These are phyloP conservation scores for Bonia amplexicaulis DNA, from an alignment of 176 grass and related monocot species.

Conservation along the genomic window DNA sequence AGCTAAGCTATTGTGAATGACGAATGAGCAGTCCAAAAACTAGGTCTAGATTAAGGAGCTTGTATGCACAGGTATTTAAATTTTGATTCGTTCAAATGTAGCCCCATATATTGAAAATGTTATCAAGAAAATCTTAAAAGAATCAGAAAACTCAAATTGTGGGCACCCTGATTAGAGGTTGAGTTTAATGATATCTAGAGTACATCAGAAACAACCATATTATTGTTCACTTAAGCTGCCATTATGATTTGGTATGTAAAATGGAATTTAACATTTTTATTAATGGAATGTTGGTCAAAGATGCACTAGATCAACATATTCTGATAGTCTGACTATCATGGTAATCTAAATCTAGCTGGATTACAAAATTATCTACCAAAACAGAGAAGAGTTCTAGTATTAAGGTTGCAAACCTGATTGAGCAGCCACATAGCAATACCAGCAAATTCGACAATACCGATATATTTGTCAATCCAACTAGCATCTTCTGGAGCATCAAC, in stretches of 20 bases:
- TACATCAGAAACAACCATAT: not conserved
- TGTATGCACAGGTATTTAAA: not conserved
- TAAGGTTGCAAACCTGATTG: constrained; percentile 63
- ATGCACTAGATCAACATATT: constrained; percentile 1
- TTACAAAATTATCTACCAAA: not conserved
- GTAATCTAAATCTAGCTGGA: not conserved
- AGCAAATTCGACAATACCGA: constrained; percentile 87
- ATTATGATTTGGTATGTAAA: not conserved
- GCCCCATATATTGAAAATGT: not conserved
- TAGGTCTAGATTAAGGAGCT: not conserved
- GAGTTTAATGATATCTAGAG: not conserved
- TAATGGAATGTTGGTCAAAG: not conserved
- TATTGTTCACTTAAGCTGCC: not conserved
- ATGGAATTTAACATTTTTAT: not conserved
- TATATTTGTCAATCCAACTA: constrained; percentile 96
- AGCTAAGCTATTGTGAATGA: not conserved
- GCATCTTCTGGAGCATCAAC: constrained; percentile 84
- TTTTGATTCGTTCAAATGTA: not conserved
- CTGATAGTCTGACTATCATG: constrained; percentile 1
- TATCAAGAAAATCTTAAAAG: not conserved
- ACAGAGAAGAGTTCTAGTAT: not conserved
- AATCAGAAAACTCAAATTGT: not conserved
- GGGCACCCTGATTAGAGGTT: not conserved
- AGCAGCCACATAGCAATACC: constrained; percentile 93
- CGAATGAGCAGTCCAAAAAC: not conserved